Base-by-base conservation (phyloP, 1,284 basidiomycete species). In the Sporisorium graminicola region DNA sequence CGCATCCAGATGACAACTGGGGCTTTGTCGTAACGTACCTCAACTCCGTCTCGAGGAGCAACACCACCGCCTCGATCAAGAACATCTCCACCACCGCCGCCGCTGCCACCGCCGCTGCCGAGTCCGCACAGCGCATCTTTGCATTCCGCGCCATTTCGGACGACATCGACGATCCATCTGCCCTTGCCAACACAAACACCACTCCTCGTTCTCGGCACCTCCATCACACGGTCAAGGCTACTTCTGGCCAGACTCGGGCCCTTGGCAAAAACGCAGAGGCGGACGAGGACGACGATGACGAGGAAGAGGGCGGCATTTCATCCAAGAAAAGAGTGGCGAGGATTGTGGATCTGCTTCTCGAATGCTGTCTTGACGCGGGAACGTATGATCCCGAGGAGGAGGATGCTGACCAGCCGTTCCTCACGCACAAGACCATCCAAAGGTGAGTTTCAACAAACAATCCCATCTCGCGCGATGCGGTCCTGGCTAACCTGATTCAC, bases 331-430 rank as follows among this genome's bases (percentile, higher is more conserved):
- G 95, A 92, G 83, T 98, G 95, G 74, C 91, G 89, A 89, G 92
- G 93, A 16, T 92, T 90, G 84, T 98, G 93, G 8, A 91, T 91
- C 40, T 95, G 90, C 61, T 91, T 10, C 89, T 42, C 93, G 90
- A 20, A 95, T 88, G 13, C 91, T 90, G 77, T 42, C 43, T 60
- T 12, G 70, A 73, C 18, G 78, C 66, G 2, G 81, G 79, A 12
- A 76, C 78, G 0, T 77, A 69, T 16, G 74, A 70, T 31, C 50
- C 61, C 10, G 72, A 65, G 5, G 54, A 70, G 3, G 62, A 68
- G 27, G 50, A 57, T 0, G 62, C 37, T 1, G 57, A 58, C 3
- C 35, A 63, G 24, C 40, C 54, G 2, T 80, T 82, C 42, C 61
- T 82, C 33, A 75, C 59, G 16, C 55, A 79, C 42, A 71, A 65